A percentile compares a stretch with the other conserved stretches of the same genome.
phyloP scores from a whole-genome alignment of 2,329 filamentous ascomycete genomes.

The Diplocarpon rosae region DNA sequence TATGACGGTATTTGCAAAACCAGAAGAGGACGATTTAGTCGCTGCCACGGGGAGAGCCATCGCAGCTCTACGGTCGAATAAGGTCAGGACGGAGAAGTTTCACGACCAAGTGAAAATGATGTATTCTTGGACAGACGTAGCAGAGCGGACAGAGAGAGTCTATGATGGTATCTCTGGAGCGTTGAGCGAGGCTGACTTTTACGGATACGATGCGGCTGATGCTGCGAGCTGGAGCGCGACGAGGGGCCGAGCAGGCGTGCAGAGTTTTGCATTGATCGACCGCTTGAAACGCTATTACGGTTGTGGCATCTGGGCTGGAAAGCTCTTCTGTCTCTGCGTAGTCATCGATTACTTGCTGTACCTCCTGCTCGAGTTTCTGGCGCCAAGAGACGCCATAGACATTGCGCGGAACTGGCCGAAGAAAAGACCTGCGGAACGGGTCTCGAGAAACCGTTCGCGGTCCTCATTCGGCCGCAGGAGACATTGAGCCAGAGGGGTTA shows the following conservation, averaged over 20 bases:
- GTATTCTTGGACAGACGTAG: conserved; percentile 98
- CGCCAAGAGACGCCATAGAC: conserved; percentile 77
- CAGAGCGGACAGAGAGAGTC: conserved; percentile 83
- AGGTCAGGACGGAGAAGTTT: conserved; percentile 83
- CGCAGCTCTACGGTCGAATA: conserved; percentile 70
- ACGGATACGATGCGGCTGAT: conserved; percentile 63
- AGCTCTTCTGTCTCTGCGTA: conserved; percentile 89
- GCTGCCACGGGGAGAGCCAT: conserved; percentile 84
- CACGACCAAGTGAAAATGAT: conserved; percentile 96
- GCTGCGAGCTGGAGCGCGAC: conserved; percentile 55
- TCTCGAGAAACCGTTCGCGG: not conserved
- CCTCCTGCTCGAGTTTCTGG: conserved; percentile 76
- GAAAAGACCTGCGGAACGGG: conserved; percentile 37
- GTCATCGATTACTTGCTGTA: conserved; percentile 91
- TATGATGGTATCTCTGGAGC: conserved; percentile 86
- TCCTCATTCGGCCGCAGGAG: not conserved
- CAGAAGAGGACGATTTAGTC: conserved; percentile 92
- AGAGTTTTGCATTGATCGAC: conserved; percentile 88
- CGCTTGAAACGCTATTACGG: conserved; percentile 93
- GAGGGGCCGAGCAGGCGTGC: conserved; percentile 56
- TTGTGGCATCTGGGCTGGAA: conserved; percentile 96
- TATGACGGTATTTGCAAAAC: conserved; percentile 96
- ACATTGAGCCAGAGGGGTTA: too few relatives aligned
- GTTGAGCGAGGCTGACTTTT: conserved; percentile 80
- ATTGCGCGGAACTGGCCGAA: conserved; percentile 86